phyloP scores from a whole-genome alignment of 306 rosid species.

The Pyrus bretschneideri region DNA sequence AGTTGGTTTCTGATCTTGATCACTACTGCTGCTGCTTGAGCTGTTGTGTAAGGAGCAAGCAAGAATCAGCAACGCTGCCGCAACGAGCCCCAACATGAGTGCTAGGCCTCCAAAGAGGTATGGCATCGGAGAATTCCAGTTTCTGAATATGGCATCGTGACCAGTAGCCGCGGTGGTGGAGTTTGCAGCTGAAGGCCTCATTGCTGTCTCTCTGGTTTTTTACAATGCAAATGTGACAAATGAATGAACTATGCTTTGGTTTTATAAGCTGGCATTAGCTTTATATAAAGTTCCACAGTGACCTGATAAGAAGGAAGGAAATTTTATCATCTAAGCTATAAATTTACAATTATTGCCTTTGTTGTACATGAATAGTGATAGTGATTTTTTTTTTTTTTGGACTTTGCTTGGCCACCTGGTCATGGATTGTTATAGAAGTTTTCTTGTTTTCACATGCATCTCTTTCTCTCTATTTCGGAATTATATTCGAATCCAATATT shows the following conservation, averaged over 20 bases:
- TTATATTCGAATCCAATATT: too few relatives aligned
- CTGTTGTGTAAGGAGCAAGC: slow-evolving; percentile 37
- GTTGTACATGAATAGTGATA: not conserved
- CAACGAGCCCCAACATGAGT: slow-evolving; percentile 39
- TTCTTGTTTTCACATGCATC: too few relatives aligned
- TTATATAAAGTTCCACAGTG: not conserved
- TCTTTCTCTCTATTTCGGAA: too few relatives aligned
- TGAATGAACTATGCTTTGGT: not conserved
- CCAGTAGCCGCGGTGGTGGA: slow-evolving; percentile 2
- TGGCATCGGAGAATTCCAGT: slow-evolving; percentile 59
- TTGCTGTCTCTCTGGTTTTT: not conserved
- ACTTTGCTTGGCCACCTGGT: not conserved
- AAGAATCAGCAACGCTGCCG: slow-evolving; percentile 39
- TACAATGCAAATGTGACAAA: not conserved
- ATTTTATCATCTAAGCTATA: slow-evolving; percentile 5
- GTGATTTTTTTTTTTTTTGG: slow-evolving; percentile 1
- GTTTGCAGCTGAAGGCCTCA: slow-evolving; percentile 27
- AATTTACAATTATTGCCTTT: slow-evolving; percentile 20
- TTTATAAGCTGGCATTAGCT: not conserved
- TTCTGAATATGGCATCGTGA: slow-evolving; percentile 19
- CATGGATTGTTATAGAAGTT: too few relatives aligned
- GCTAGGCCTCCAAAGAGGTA: slow-evolving; percentile 61
- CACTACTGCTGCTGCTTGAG: not conserved
- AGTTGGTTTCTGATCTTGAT: slow-evolving; percentile 22
- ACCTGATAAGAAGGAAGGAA: slow-evolving; percentile 14